Base-by-base conservation (phyloP, 352 stramenopile species). In the Phytophthora cryptogea region DNA sequence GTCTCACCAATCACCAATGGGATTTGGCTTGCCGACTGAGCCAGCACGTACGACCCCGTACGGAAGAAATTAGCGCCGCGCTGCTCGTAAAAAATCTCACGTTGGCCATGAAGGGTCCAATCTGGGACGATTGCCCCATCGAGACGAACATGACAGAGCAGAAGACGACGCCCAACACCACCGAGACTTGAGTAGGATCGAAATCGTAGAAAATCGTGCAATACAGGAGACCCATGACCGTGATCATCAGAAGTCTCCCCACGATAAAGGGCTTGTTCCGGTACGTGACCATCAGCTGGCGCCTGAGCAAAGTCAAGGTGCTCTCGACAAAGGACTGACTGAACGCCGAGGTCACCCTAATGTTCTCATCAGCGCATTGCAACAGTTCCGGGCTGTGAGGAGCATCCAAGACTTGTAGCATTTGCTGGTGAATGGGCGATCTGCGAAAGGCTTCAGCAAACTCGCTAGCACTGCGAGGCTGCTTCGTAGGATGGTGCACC, bases 1-100 rank as follows among this genome's bases (percentile, higher is more conserved):
- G 73, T 70, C 63, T 92, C 80, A 31, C 74, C 57, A 0, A 73
- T 4, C 61, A 45, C 33, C 43, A 80, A 45, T 39, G 72, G 54
- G 16, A 78, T 49, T 39, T 75, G 59, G 16, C 32, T 54, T 3
- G 59, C 41, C 1, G 40, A 58, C 8, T 27, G 62, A 8, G 63
- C 76, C 32, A 91, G 27, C 17, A 90, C 68, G 59, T 90, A 94
- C 23, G 73, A 63, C 11, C 64, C 63, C 26, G 80, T 65, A 11
- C 74, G 72, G 56, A 79, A 90, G 59, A 90, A 91, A 57, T 92
- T 89, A 13, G 72, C 63, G 70, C 37, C 74, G 8, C 71, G 65
- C 31, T 95, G 86, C 49, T 92, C 92, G 76, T 94, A 93, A 66
- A 89, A 95, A n/a, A 86, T 59, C 11, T 57, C 63, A 13, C 69